A percentile compares a stretch with the other conserved stretches of the same genome.
Conservation (phyloP, 495 filamentous ascomycete species). For the Sphaerosporella brunnea region DNA sequence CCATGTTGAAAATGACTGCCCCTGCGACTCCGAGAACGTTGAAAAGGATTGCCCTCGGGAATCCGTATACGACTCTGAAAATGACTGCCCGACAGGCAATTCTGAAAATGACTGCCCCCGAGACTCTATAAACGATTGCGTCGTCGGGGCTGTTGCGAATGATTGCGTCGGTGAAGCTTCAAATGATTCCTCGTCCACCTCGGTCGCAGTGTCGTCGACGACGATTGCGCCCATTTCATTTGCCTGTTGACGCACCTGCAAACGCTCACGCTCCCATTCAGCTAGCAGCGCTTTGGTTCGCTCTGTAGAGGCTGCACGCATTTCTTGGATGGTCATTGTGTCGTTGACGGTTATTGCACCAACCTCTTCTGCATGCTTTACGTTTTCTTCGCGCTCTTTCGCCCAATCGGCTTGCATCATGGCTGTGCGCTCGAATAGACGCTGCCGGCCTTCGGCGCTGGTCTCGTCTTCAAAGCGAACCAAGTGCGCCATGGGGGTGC, state of each 20-base stretch:
- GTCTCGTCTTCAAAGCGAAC: background rate
- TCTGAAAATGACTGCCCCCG: no score
- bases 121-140: background rate
- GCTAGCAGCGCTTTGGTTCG: conserved; percentile 1
- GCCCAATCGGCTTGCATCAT: conserved; percentile 6
- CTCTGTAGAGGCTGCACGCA: background rate
- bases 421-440: background rate
- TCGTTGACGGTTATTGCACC: conserved; percentile 1
- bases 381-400: conserved; percentile 9
- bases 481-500: background rate
- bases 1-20: no score
- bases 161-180: no score
- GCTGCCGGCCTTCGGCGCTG: background rate
- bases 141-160: no score
- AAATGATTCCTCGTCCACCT: conserved; percentile 2
- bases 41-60: no score
- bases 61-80: no score
- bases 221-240: conserved; percentile 12
- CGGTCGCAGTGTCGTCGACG: conserved; percentile 9
- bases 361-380: conserved; percentile 8
- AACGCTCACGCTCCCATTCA: conserved; percentile 11
- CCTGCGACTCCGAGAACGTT: no score
- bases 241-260: conserved; percentile 7
- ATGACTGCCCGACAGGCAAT: no score
- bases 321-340: background rate